A percentile compares a stretch with the other conserved stretches of the same genome.
phyloP scores from a whole-genome alignment of 305 asterid species.

The Solanum aculeatissimum region DNA sequence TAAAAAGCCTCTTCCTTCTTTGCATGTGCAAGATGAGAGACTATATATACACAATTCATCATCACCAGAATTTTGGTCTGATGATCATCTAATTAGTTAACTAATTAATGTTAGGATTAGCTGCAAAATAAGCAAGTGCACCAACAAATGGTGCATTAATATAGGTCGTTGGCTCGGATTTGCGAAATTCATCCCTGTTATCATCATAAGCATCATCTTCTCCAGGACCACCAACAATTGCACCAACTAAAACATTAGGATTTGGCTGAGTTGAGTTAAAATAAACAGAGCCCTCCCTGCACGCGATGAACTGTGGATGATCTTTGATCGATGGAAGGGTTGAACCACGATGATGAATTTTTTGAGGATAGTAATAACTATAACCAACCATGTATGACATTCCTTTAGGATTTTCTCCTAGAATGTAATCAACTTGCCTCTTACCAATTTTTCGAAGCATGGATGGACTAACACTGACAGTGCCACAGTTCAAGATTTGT shows the following conservation, averaged over 20 bases:
- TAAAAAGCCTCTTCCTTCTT: slow-evolving; percentile 49
- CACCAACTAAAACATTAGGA: slow-evolving; percentile 73
- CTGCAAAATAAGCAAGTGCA: slow-evolving; percentile 53
- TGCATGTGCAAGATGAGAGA: slow-evolving; percentile 53
- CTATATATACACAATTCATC: slow-evolving; percentile 5
- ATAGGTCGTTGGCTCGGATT: slow-evolving; percentile 85
- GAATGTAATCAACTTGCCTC: slow-evolving; percentile 65
- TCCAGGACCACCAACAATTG: slow-evolving; percentile 87
- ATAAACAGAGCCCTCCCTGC: slow-evolving; percentile 64
- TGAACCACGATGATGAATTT: slow-evolving; percentile 82
- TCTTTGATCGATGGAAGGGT: slow-evolving; percentile 59
- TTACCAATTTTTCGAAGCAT: slow-evolving; percentile 54
- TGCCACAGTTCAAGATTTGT: slow-evolving; percentile 55
- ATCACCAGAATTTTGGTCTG: background rate
- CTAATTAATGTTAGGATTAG: slow-evolving; percentile 37
- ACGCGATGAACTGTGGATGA: slow-evolving; percentile 46
- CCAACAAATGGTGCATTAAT: slow-evolving; percentile 92
- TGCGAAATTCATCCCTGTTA: slow-evolving; percentile 45
- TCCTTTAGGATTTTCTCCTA: slow-evolving; percentile 88
- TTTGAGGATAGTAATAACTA: slow-evolving; percentile 53
- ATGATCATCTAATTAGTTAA: background rate
- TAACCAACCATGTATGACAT: slow-evolving; percentile 95
- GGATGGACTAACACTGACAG: slow-evolving; percentile 31
- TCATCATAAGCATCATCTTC: slow-evolving; percentile 70
- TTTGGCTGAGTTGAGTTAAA: slow-evolving; percentile 77